Evolutionary conservation across 2,329 filamentous ascomycete genomes (phyloP).

Genomic region (Scopulariopsis brevicaulis): DNA sequence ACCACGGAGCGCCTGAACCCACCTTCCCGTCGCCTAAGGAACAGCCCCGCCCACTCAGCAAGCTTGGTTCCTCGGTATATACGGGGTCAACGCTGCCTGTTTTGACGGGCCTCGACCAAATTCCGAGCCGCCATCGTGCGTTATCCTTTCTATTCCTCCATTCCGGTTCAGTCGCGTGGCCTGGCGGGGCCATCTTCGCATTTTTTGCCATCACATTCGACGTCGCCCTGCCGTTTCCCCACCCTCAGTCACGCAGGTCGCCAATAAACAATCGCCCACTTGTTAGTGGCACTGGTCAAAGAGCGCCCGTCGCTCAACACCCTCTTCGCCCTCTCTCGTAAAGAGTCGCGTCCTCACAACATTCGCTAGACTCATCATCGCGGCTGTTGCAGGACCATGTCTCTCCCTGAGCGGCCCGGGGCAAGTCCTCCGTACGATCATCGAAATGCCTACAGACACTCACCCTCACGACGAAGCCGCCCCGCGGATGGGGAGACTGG

Average conservation of each 20-base stretch:
- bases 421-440: conserved; percentile 49
- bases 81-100: neutral
- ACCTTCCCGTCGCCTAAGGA: conserved; percentile 3
- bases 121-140: neutral
- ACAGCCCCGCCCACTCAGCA: neutral
- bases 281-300: neutral
- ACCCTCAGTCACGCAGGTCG: neutral
- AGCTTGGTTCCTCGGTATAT: neutral
- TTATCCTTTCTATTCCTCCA: neutral
- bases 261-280: neutral
- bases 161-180: neutral
- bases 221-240: neutral
- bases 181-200: neutral
- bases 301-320: neutral
- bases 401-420: conserved; percentile 53
- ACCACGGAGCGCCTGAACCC: neutral
- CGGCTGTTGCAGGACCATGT: conserved; percentile 34
- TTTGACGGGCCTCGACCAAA: neutral
- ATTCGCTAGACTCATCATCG: neutral
- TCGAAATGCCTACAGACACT: conserved; percentile 54
- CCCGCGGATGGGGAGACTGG: conserved; percentile 62
- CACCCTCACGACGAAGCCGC: conserved; percentile 52
- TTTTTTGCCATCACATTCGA: neutral
- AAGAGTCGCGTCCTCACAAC: neutral
- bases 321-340: neutral